Evolutionary conservation across 352 stramenopile species (phyloP).

Genomic region (Detonula confervacea): DNA sequence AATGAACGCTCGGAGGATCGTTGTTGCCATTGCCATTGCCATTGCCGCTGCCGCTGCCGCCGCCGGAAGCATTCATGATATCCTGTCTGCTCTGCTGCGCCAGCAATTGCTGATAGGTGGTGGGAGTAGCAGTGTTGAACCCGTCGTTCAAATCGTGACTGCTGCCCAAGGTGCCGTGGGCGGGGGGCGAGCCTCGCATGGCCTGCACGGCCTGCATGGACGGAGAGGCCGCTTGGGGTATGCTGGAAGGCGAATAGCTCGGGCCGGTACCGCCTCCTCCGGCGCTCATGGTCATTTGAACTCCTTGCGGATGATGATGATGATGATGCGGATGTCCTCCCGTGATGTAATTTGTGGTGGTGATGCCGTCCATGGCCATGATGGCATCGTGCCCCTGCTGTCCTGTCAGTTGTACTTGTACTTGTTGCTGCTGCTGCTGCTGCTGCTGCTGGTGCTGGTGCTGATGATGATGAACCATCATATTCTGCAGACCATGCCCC

Average conservation of each 20-base stretch:
- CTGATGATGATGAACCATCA: constrained; percentile 6
- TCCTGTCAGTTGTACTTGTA: too few relatives aligned
- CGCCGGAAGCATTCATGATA: constrained; percentile 9
- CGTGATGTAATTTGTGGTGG: too few relatives aligned
- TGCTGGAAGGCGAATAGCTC: constrained; percentile 27
- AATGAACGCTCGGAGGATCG: too few relatives aligned
- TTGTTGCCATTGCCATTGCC: background rate
- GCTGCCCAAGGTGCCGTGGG: too few relatives aligned
- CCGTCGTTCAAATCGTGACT: too few relatives aligned
- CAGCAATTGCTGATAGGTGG: constrained; percentile 22
- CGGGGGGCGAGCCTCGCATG: constrained; percentile 8
- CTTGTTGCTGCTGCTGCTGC: too few relatives aligned
- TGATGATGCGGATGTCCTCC: too few relatives aligned
- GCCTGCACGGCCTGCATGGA: constrained; percentile 8
- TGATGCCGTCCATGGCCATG: background rate
- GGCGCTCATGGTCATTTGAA: too few relatives aligned
- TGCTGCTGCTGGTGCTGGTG: constrained; percentile 13
- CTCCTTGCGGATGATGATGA: too few relatives aligned
- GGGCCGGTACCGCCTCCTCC: background rate
- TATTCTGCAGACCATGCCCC: too few relatives aligned
- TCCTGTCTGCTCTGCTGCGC: constrained; percentile 17
- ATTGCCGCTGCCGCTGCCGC: too few relatives aligned
- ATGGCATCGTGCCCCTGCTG: too few relatives aligned
- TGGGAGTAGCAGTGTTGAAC: background rate
- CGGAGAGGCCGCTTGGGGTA: constrained; percentile 21